phyloP scores from a whole-genome alignment of 164 flowering plant species.

The Stephania yunnanensis region DNA sequence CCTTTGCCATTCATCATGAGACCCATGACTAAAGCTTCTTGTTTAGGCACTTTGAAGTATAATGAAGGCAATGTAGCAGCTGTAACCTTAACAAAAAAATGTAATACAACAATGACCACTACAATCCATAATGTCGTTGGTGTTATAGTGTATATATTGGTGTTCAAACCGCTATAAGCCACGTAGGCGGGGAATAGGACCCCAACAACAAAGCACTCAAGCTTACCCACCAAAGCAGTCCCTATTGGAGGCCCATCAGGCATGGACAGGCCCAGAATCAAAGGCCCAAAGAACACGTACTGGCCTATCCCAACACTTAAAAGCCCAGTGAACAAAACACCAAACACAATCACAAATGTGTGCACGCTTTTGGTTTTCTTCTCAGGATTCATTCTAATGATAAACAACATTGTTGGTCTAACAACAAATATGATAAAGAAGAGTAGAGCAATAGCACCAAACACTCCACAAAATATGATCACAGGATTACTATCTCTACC shows the following conservation, averaged over 20 bases:
- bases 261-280: slow-evolving; percentile 31
- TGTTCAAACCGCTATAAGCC: slow-evolving; percentile 8
- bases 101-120: slow-evolving; percentile 17
- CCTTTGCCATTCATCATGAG: slow-evolving; percentile 15
- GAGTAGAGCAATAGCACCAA: background rate
- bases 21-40: no score
- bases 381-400: slow-evolving; percentile 13
- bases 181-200: slow-evolving; percentile 24
- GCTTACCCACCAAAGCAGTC: slow-evolving; percentile 28
- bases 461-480: background rate
- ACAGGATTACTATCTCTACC: background rate
- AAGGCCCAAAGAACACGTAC: slow-evolving; percentile 15
- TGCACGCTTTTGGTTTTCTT: slow-evolving; percentile 14
- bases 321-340: slow-evolving; percentile 11
- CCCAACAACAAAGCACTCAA: slow-evolving; percentile 18
- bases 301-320: slow-evolving; percentile 13
- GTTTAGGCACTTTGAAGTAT: slow-evolving; percentile 16
- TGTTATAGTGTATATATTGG: slow-evolving; percentile 13
- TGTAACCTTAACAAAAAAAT: slow-evolving; percentile 29
- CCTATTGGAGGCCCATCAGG: slow-evolving; percentile 55
- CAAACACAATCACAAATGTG: slow-evolving; percentile 9
- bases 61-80: slow-evolving; percentile 32
- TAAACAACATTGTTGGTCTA: slow-evolving; percentile 17
- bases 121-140: slow-evolving; percentile 16
- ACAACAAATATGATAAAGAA: slow-evolving; percentile 12